Evolutionary conservation across 805 yeast genomes (phyloP), one percentile per base, ranked within the genome.

Genomic region (Cyberlindnera nakhonratchasimensis): DNA sequence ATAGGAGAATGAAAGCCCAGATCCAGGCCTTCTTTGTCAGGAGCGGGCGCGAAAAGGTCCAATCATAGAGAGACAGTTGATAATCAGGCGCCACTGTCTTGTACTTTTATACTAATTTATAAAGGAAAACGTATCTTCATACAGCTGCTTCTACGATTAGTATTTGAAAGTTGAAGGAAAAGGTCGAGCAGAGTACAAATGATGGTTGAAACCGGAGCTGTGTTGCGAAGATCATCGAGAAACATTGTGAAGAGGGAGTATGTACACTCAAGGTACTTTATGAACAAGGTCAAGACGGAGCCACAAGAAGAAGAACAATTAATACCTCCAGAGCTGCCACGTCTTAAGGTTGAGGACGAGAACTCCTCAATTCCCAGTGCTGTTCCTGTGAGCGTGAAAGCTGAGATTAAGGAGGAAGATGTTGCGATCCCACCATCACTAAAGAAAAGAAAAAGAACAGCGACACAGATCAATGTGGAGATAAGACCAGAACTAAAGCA

Each of bases 371-470:
- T n/a, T n/a, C n/a, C n/a, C n/a, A n/a, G n/a, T n/a, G n/a, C n/a
- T n/a, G n/a, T n/a, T n/a, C n/a, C n/a, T n/a, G 39, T 36, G 16
- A 23, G 3, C 12, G 20, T 11, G 21, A 17, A 11, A 10, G 24
- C 6, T 19, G 14, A 23, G 26, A 29, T 40, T 23, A 39, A 42
- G 21, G 43, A 34, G 11, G 40, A 30, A 11, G 43, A 42, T 13
- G 26, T 4, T 3, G 32, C 10, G 17, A 36, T 40, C 3, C 29
- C 42, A 5, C 42, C 42, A 20, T 33, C 41, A 11, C 43, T 40
- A 12, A 45, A 45, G 40, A 42, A 37, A 19, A 28, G 48, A n/a
- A n/a, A n/a, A 17, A 32, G 34, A 22, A 24, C n/a, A 10, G 25
- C 12, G 21, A 22, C 29, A 5, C 37, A 13, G 11, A 23, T 34